A percentile compares a stretch with the other conserved stretches of the same genome.
phyloP scores from a whole-genome alignment of 2,329 filamentous ascomycete species.

The Stemphylium lycopersici region DNA sequence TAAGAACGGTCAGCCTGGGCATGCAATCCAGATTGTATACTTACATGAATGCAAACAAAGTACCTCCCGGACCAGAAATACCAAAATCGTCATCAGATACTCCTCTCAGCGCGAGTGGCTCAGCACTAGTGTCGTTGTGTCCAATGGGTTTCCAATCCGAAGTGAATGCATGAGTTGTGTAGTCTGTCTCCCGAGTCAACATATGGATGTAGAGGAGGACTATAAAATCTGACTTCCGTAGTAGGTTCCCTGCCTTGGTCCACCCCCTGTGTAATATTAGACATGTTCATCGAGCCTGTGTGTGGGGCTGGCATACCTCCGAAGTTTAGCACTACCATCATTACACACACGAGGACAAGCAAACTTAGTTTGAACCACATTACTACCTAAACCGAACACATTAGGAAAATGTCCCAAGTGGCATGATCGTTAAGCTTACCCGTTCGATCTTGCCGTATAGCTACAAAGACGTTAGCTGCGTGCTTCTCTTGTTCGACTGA shows the following conservation, averaged over 20 bases:
- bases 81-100: slow-evolving; percentile 24
- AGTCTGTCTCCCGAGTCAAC: slow-evolving; percentile 16
- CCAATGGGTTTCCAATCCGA: slow-evolving; percentile 35
- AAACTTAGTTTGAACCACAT: slow-evolving; percentile 41
- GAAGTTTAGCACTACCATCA: slow-evolving; percentile 37
- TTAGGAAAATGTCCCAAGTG: neutral
- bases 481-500: accelerated
- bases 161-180: slow-evolving; percentile 26
- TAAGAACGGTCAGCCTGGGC: neutral
- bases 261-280: slow-evolving; percentile 9
- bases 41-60: slow-evolving; percentile 39
- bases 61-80: slow-evolving; percentile 32
- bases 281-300: neutral
- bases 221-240: slow-evolving; percentile 11
- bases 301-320: slow-evolving; percentile 21
- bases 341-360: slow-evolving; percentile 31
- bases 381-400: slow-evolving; percentile 20
- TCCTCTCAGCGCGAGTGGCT: slow-evolving; percentile 6
- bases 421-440: neutral
- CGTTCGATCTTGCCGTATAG: slow-evolving; percentile 42
- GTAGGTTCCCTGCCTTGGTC: slow-evolving; percentile 18
- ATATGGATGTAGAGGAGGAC: neutral
- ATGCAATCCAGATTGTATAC: neutral
- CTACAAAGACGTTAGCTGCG: slow-evolving; percentile 15
- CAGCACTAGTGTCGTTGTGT: slow-evolving; percentile 14